Conservation (phyloP, 345 rosid species). For the Melaleuca quinquenervia region DNA sequence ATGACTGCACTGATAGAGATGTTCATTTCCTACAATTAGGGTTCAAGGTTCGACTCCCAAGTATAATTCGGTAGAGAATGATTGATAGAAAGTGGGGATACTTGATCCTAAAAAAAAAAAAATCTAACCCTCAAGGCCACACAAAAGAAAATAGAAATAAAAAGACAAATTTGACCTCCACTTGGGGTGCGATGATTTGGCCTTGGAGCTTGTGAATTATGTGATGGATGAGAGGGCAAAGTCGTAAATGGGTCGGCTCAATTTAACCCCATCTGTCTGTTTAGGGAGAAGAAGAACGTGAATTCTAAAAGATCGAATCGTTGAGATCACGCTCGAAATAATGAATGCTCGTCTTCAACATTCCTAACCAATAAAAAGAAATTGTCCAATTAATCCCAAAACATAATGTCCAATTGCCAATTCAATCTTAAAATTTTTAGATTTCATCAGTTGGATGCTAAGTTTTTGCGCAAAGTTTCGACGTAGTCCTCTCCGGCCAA, state of each 20-base stretch:
- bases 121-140: no score
- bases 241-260: not conserved
- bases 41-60: no score
- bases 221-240: not conserved
- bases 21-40: no score
- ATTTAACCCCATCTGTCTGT: not conserved
- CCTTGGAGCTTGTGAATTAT: not conserved
- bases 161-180: not conserved
- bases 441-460: not conserved
- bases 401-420: not conserved
- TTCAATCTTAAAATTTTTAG: fast-evolving
- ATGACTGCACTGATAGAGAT: no score
- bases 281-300: not conserved
- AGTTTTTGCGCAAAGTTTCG: fast-evolving
- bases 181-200: not conserved
- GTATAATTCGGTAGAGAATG: no score
- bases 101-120: no score
- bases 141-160: not conserved
- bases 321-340: not conserved
- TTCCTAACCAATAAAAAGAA: fast-evolving
- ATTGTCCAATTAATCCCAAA: not conserved
- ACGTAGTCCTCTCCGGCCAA: fast-evolving
- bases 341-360: not conserved
- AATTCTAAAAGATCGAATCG: not conserved
- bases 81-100: no score